These are phyloP conservation scores for Isatis lusitanica DNA, from an alignment of 441 rosid species.

Conservation along the genomic window DNA sequence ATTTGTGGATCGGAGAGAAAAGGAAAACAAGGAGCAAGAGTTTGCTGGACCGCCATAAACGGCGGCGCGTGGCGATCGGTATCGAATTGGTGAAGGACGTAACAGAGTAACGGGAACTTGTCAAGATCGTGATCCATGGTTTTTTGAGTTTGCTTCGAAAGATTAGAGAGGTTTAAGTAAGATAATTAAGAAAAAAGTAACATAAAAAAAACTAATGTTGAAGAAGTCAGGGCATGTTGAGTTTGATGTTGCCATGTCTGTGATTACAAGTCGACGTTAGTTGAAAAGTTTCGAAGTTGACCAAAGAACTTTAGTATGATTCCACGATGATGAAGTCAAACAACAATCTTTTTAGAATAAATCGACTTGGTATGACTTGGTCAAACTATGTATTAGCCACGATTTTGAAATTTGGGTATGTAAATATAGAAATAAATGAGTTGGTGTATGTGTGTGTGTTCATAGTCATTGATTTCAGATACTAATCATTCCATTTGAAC, in stretches of 20 bases:
- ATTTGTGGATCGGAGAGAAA: slow-evolving; percentile 55
- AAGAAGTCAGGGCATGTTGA: slow-evolving; percentile 21
- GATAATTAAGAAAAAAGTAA: neutral
- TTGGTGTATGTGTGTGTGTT: too few species aligned
- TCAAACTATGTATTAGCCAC: too few species aligned
- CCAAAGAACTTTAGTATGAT: slow-evolving; percentile 2
- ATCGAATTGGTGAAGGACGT: slow-evolving; percentile 29
- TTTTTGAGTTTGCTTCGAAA: slow-evolving; percentile 4
- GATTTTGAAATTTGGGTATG: too few species aligned
- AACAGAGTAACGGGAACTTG: slow-evolving; percentile 33
- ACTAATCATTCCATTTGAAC: too few species aligned
- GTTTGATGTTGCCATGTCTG: slow-evolving; percentile 30
- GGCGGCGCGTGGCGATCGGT: slow-evolving; percentile 35
- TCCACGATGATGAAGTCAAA: neutral
- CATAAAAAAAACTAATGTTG: neutral
- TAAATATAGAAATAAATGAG: too few species aligned
- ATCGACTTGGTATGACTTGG: too few species aligned
- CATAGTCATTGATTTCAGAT: too few species aligned
- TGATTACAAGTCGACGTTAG: neutral
- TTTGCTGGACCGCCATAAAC: slow-evolving; percentile 32
- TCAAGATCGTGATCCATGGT: slow-evolving; percentile 39
- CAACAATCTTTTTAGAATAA: neutral
- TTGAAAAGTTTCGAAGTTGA: slow-evolving; percentile 9
- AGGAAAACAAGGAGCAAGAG: slow-evolving; percentile 53
- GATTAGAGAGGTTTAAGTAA: slow-evolving; percentile 11